phyloP scores from a whole-genome alignment of 1,284 basidiomycete species.

The Flammula alnicola region DNA sequence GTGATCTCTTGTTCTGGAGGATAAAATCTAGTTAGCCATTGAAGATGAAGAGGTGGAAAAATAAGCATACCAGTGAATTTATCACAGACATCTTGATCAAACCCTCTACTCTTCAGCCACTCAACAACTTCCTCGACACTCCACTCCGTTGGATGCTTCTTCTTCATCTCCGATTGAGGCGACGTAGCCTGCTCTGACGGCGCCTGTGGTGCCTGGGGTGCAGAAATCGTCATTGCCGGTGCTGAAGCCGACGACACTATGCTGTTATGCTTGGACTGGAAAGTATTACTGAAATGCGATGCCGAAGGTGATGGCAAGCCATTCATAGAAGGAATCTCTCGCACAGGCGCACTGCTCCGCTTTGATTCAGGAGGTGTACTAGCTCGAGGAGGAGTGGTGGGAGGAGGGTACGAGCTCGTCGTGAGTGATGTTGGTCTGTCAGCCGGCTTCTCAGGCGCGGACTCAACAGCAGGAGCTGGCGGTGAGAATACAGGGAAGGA shows the following conservation, averaged over 20 bases:
- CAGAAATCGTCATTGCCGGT: slow-evolving; percentile 14
- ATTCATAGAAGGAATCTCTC: slow-evolving; percentile 22
- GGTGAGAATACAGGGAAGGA: slow-evolving; percentile 41
- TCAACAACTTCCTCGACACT: slow-evolving; percentile 87
- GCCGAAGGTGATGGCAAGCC: slow-evolving; percentile 25
- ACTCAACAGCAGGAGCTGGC: slow-evolving; percentile 15
- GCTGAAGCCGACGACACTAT: slow-evolving; percentile 24
- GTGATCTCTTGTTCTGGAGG: slow-evolving; percentile 93
- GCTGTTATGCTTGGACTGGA: slow-evolving; percentile 23
- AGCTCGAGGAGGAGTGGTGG: slow-evolving; percentile 17
- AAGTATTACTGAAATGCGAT: slow-evolving; percentile 19
- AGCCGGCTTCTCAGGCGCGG: slow-evolving; percentile 6
- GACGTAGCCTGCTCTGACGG: slow-evolving; percentile 16
- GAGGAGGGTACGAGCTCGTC: slow-evolving; percentile 18
- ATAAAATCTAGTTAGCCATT: slow-evolving; percentile 7
- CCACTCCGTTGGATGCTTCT: slow-evolving; percentile 76
- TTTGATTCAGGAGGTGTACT: slow-evolving; percentile 13
- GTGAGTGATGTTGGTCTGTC: slow-evolving; percentile 17
- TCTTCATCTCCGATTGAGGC: slow-evolving; percentile 30
- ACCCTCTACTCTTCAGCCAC: slow-evolving; percentile 87
- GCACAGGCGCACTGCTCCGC: slow-evolving; percentile 21
- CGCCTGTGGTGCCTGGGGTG: slow-evolving; percentile 12
- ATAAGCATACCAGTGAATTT: slow-evolving; percentile 79
- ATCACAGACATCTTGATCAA: slow-evolving; percentile 81
- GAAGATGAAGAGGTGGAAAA: not conserved